Base-by-base conservation (phyloP, 352 stramenopile species). In the Pythium pyrilobum region DNA sequence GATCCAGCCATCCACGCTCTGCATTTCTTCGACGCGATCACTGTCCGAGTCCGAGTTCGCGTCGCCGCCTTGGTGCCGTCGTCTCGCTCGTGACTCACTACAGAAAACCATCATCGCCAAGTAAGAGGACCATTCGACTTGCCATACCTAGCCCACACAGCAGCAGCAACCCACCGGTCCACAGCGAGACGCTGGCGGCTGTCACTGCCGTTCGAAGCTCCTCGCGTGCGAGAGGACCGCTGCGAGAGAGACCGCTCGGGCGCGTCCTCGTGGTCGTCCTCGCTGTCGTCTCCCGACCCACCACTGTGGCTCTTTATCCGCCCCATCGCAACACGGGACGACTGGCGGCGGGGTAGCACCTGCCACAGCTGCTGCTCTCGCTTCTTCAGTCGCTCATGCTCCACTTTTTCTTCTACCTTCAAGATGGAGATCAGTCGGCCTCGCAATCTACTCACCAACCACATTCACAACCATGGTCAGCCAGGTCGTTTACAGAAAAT, bases 311-410 rank as follows among this genome's bases (percentile, higher is more conserved):
- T 71, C 29, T 78, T 87, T 66, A 95, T 90, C 56, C 72, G 81
- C 5, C 71, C 71, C 10, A 92, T 91, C 21, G 84, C 84, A 25
- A 92, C 86, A 9, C 84, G 80, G 28, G 84, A 95, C 23, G 84
- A 95, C 52, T 91, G 77, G 9, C 84, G 72, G 2, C 81, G 74
- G n/a, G 84, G 81, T 28, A 95, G 54, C 25, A 87, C 74, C 50
- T 92, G 82, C 78, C 77, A 92, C 9, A 70, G 63, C 10, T 69
- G 72, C 13, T 88, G 58, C 43, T 90, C 77, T 36, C 83, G 79
- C 44, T 88, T 81, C 48, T 87, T 88, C 10, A 66, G 56, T 18
- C 72, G 57, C 59, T 90, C 61, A 18, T 81, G 63, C 28, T 91
- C 72, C 21, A 80, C 52, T 42, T 83, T 87, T 47, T 92, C 81